Conservation (phyloP, 2,329 filamentous ascomycete species). For the Diplocarpon rosae region DNA sequence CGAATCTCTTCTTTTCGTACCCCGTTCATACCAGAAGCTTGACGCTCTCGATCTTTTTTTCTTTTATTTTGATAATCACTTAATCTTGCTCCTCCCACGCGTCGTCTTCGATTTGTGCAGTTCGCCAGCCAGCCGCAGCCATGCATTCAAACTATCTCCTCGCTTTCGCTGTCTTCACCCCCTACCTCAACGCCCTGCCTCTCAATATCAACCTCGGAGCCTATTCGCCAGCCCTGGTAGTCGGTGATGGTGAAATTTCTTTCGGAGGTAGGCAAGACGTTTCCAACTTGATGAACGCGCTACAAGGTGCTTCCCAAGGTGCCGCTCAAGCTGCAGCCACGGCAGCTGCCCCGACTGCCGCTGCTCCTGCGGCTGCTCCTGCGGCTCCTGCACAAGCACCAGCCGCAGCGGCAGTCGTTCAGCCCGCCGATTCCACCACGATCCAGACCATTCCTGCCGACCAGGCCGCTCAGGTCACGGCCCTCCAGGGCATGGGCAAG, state of each 20-base stretch:
- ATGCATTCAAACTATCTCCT: constrained; percentile 26
- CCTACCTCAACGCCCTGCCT: constrained; percentile 29
- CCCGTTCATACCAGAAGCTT: constrained; percentile 20
- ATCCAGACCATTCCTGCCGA: constrained; percentile 9
- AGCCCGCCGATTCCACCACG: constrained; percentile 10
- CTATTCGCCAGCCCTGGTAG: constrained; percentile 40
- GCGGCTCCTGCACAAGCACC: constrained; percentile 14
- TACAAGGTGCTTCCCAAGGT: constrained; percentile 31
- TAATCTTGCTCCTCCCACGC: constrained; percentile 11
- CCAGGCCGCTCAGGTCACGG: constrained; percentile 33
- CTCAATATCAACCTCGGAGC: constrained; percentile 43
- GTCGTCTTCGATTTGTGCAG: constrained; percentile 3
- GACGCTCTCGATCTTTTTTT: constrained; percentile 18
- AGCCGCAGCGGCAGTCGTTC: constrained; percentile 18
- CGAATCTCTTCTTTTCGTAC: constrained; percentile 11
- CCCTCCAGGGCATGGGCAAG: constrained; percentile 38
- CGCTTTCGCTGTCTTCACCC: constrained; percentile 25
- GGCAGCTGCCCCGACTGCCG: constrained; percentile 27
- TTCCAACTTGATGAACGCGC: constrained; percentile 33
- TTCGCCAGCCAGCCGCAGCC: not conserved
- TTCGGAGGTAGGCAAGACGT: constrained; percentile 33
- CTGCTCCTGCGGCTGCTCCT: constrained; percentile 16
- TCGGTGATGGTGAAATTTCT: constrained; percentile 42
- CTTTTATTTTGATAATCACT: constrained; percentile 9
- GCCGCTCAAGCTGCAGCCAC: constrained; percentile 30